phyloP scores from a whole-genome alignment of 768 basidiomycete genomes.

The Suillus spraguei region DNA sequence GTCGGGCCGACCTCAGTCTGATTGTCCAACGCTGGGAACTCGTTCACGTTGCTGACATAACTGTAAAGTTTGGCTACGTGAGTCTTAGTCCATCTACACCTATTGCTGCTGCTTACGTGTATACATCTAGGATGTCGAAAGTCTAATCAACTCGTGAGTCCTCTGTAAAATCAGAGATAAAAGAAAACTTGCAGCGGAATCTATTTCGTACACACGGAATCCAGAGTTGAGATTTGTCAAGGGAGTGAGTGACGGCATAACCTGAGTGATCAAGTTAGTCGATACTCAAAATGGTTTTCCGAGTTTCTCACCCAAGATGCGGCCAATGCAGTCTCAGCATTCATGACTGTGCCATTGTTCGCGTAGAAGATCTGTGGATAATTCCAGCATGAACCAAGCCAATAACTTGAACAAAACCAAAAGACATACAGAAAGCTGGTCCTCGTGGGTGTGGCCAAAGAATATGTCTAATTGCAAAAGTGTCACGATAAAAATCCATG shows the following conservation, averaged over 20 bases:
- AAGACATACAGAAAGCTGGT: slow-evolving; percentile 55
- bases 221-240: slow-evolving; percentile 72
- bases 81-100: neutral
- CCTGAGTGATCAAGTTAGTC: slow-evolving; percentile 9
- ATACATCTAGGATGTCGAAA: slow-evolving; percentile 72
- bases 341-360: slow-evolving; percentile 66
- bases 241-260: slow-evolving; percentile 64
- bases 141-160: slow-evolving; percentile 43
- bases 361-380: slow-evolving; percentile 61
- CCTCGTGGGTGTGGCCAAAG: slow-evolving; percentile 76
- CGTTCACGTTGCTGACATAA: slow-evolving; percentile 63
- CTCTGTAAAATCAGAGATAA: neutral
- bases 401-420: neutral
- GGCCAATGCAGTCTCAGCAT: slow-evolving; percentile 53
- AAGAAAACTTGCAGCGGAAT: slow-evolving; percentile 32
- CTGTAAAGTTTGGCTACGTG: slow-evolving; percentile 34
- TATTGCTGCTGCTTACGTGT: slow-evolving; percentile 51
- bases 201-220: slow-evolving; percentile 51
- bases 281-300: neutral
- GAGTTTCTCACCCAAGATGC: slow-evolving; percentile 44
- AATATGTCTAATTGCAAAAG: slow-evolving; percentile 50
- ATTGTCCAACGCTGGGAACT: slow-evolving; percentile 55
- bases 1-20: slow-evolving; percentile 61
- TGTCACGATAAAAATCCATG: slow-evolving; percentile 3
- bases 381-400: neutral